Evolutionary conservation across 768 basidiomycete genomes (phyloP).

Genomic region (Pholiota molesta): DNA sequence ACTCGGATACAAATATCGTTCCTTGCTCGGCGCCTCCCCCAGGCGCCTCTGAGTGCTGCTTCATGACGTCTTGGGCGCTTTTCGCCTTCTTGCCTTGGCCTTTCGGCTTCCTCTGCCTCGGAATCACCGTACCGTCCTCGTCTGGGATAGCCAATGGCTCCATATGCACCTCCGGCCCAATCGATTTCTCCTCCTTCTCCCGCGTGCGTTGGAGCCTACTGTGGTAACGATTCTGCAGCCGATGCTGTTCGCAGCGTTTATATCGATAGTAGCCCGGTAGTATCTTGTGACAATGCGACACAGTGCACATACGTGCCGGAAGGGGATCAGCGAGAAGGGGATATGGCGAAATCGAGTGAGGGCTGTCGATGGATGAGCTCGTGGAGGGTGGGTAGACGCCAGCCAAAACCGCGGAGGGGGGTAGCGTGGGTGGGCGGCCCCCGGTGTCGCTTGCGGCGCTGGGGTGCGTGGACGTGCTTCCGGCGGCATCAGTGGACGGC

Average conservation of each 20-base stretch:
- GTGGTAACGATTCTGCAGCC: conserved; percentile 57
- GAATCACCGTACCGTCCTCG: neutral
- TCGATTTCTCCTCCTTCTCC: conserved; percentile 48
- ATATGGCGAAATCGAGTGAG: conserved; percentile 14
- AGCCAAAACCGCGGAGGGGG: neutral
- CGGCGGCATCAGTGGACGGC: neutral
- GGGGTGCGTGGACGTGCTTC: neutral
- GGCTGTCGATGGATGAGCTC: conserved; percentile 13
- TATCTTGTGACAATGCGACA: conserved; percentile 57
- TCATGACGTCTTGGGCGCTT: neutral
- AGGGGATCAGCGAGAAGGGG: conserved; percentile 17
- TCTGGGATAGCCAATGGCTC: neutral
- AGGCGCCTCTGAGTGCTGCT: neutral
- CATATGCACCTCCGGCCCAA: conserved; percentile 23
- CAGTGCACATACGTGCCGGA: conserved; percentile 55
- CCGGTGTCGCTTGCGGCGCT: neutral
- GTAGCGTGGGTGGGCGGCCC: conserved; percentile 1
- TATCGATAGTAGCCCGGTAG: conserved; percentile 49
- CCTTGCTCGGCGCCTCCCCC: neutral
- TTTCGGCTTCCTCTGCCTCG: neutral
- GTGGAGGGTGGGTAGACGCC: conserved; percentile 12
- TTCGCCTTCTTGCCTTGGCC: neutral
- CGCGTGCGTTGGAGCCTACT: conserved; percentile 53
- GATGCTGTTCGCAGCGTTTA: conserved; percentile 59
- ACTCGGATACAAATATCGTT: neutral